phyloP scores from a whole-genome alignment of 225 moss, liverwort and hornwort species.

The Neckera pumila region DNA sequence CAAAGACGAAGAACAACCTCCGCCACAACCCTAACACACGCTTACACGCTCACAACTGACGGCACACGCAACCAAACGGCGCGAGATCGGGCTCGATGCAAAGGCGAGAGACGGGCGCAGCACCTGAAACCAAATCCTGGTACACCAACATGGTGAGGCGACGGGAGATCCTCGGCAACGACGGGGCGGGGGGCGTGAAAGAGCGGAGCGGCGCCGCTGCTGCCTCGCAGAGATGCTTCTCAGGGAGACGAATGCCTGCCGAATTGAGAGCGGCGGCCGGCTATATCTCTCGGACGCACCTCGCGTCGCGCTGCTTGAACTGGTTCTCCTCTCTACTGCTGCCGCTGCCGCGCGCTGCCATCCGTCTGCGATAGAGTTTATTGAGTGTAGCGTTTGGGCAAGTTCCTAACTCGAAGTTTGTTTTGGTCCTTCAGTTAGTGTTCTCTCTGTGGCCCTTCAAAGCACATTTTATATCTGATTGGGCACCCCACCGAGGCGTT shows the following conservation, averaged over 20 bases:
- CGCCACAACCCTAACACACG: not conserved
- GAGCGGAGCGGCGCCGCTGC: constrained; percentile 1
- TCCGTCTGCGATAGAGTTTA: not conserved
- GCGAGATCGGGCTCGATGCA: not conserved
- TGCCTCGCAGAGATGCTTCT: not conserved
- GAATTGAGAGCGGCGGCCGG: not conserved
- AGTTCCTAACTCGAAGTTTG: not conserved
- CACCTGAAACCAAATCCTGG: constrained; percentile 37
- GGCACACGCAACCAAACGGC: not conserved
- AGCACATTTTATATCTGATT: not conserved
- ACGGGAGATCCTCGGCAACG: not conserved
- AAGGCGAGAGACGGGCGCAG: not conserved
- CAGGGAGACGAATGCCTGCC: not conserved
- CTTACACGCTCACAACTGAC: not conserved
- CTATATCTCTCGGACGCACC: not conserved
- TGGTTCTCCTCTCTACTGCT: too few species aligned
- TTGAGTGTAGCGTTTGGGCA: too few species aligned
- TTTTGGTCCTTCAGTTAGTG: too few species aligned
- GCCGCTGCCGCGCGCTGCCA: not conserved
- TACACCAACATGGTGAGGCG: constrained; percentile 38
- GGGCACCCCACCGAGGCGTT: not conserved
- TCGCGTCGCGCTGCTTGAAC: not conserved
- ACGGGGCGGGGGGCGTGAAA: not conserved
- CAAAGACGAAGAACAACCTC: not conserved
- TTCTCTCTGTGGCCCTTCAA: too few species aligned